Evolutionary conservation across 768 basidiomycete genomes (phyloP), one percentile per base, ranked within the genome.

Genomic region (Mycena chlorophos): DNA sequence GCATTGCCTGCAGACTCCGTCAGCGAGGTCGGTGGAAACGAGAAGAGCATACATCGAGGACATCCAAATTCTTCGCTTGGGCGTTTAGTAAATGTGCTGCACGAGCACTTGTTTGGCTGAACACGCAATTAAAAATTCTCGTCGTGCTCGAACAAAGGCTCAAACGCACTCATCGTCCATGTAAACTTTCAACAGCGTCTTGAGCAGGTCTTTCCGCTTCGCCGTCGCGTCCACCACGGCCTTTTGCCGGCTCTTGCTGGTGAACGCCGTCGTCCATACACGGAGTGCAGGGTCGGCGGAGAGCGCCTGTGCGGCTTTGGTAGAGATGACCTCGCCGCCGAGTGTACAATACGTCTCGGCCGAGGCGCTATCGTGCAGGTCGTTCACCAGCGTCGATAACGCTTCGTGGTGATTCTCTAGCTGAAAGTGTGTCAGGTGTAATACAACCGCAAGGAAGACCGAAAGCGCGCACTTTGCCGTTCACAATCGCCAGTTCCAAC

Each of bases 341-440:
- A 88, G 82, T 1, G 87, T 81, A 64, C 94, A 96, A 69, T 94
- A 97, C 4, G 86, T 80, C 66, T 96, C 92, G 0, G 94, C 91
- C 2, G 91, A 89, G 0, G 81, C 73, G 0, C 82, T 75, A 66
- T 98, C 95, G 49, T 80, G 79, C 10, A 97, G 71, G 31, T 82
- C 79, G 56, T 84, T 78, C 5, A 87, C 88, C 5, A 98, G 82
- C 1, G 80, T 75, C 5, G 80, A 69, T 1, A 98, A 78, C 0
- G 88, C 90, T 19, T 76, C 71, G 12, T 74, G 78, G 61, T 92
- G 87, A 46, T 85, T 73, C 26, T 55, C 70, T 26, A 74, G 67
- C 73, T 76, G 19, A 23, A 56, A 14, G 27, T 17, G 45, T 29
- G 29, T 31, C 26, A 52, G 37, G 25, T 16, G 20, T 17, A 20